phyloP scores from a whole-genome alignment of 192 early-diverging fungal genomes.

The Cetraspora pellucida region DNA sequence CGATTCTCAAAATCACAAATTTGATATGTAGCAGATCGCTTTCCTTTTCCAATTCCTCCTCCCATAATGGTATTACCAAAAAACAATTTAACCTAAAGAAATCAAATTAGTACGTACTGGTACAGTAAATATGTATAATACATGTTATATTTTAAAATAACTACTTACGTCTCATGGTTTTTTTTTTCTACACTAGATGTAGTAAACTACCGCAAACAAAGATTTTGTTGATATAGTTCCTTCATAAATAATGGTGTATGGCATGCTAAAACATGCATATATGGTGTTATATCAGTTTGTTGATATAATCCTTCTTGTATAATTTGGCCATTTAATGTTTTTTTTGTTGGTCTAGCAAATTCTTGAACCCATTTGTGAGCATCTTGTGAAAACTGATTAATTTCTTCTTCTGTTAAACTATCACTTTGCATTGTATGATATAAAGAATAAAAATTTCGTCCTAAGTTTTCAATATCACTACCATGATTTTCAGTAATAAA shows the following conservation, averaged over 20 bases:
- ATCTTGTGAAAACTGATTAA: neutral
- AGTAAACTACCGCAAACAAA: too few relatives aligned
- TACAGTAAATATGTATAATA: too few relatives aligned
- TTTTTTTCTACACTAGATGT: too few relatives aligned
- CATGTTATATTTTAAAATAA: too few relatives aligned
- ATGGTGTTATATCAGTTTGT: neutral
- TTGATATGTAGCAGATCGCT: too few relatives aligned
- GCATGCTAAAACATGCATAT: slow-evolving; percentile 15
- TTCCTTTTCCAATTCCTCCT: too few relatives aligned
- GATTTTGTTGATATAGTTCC: too few relatives aligned
- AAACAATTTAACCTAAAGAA: too few relatives aligned
- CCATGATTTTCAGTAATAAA: neutral
- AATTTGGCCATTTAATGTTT: neutral
- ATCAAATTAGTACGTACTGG: too few relatives aligned
- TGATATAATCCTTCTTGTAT: slow-evolving; percentile 1
- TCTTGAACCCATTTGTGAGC: neutral
- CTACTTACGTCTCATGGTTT: too few relatives aligned
- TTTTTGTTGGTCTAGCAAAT: neutral
- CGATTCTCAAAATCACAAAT: too few relatives aligned
- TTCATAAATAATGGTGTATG: neutral
- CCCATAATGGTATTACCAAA: too few relatives aligned
- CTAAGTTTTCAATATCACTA: neutral
- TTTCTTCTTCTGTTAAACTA: neutral
- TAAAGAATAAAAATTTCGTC: neutral
- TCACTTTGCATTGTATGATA: neutral